Evolutionary conservation across 129 eudicot species (phyloP), one percentile per base, ranked within the genome.

Genomic region (Escallonia rubra): DNA sequence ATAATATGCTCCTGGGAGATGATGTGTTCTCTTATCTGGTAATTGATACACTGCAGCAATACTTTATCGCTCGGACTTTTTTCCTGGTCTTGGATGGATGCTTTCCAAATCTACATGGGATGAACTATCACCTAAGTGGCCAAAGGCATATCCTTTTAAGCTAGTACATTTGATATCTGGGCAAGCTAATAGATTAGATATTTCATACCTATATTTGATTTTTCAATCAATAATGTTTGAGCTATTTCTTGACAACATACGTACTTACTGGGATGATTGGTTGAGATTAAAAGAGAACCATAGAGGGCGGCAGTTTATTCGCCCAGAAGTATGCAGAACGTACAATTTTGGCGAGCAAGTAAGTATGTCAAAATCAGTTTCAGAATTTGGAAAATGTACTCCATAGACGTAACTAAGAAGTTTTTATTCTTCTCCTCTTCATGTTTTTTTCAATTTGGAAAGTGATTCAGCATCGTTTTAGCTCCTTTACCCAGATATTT

Each of bases 41-140:
- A 23, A 46, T n/a, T 58, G 45, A 40, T 10, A 41, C 41, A 8
- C 66, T 67, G 89, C 95, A 93, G 96, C 86, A 82, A 80, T 78
- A 49, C 87, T 93, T 70, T 93, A 93, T 57, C 96, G 99, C 62
- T 89, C 96, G 41, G 96, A 93, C 73, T 93, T 93, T 81, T 93
- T 93, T 70, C 96, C 99, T 70, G 99, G 99, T 51, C 96, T 93
- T 78, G 96, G 99, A 59, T 93, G 99, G 99, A 93, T 93, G 99
- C 81, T 93, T 44, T 73, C 99, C 15, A 93, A 67, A 72, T 63
- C 90, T 64, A 86, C 90, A n/a, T 93, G 99, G 96, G 86, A 76
- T 77, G 99, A 93, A 74, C 63, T 93, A 63, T 89, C 98, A 73
- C 98, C 98, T 38, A 93, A 93, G 83, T 93, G 98, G 98, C 98